Percentiles rank a stretch among this genome's conserved stretches.
Evolutionary conservation across 768 basidiomycete species (phyloP).

Genomic region (Pholiota conissans): DNA sequence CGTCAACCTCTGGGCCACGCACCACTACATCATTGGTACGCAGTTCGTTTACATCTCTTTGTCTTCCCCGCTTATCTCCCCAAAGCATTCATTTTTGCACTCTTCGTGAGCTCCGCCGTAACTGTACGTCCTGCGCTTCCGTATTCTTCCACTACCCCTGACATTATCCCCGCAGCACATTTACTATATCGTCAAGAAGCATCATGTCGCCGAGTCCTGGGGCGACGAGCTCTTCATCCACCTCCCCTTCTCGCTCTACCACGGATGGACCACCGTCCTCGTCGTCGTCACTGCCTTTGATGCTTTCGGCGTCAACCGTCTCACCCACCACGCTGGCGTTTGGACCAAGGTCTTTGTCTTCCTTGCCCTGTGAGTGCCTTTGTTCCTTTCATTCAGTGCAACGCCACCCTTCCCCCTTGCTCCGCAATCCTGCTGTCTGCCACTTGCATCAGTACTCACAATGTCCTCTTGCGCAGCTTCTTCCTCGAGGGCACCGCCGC

Average conservation of each 20-base stretch:
- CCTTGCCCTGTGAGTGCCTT: slow-evolving; percentile 70
- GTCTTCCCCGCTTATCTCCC: slow-evolving; percentile 13
- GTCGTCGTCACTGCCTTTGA: slow-evolving; percentile 83
- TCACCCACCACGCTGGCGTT: slow-evolving; percentile 63
- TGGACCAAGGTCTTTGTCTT: slow-evolving; percentile 97
- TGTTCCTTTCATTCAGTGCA: neutral
- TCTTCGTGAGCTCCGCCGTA: slow-evolving; percentile 79
- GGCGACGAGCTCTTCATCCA: slow-evolving; percentile 90
- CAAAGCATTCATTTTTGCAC: slow-evolving; percentile 81
- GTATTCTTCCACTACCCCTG: slow-evolving; percentile 28
- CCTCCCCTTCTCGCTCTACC: slow-evolving; percentile 94
- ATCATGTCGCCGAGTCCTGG: slow-evolving; percentile 60
- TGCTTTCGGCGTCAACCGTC: slow-evolving; percentile 83
- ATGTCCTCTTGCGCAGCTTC: slow-evolving; percentile 48
- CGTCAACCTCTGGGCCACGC: slow-evolving; percentile 81
- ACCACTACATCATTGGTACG: slow-evolving; percentile 69
- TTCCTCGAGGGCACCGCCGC: slow-evolving; percentile 91
- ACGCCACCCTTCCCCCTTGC: slow-evolving; percentile 6
- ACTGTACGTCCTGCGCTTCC: slow-evolving; percentile 33
- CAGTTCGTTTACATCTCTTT: neutral
- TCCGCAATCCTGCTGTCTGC: neutral
- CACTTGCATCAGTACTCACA: too few relatives aligned
- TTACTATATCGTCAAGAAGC: slow-evolving; percentile 93
- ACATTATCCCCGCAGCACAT: slow-evolving; percentile 60
- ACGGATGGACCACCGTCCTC: slow-evolving; percentile 89